These are phyloP conservation scores for Pythium aristosporum DNA, from an alignment of 352 stramenopile genomes.

Conservation along the genomic window DNA sequence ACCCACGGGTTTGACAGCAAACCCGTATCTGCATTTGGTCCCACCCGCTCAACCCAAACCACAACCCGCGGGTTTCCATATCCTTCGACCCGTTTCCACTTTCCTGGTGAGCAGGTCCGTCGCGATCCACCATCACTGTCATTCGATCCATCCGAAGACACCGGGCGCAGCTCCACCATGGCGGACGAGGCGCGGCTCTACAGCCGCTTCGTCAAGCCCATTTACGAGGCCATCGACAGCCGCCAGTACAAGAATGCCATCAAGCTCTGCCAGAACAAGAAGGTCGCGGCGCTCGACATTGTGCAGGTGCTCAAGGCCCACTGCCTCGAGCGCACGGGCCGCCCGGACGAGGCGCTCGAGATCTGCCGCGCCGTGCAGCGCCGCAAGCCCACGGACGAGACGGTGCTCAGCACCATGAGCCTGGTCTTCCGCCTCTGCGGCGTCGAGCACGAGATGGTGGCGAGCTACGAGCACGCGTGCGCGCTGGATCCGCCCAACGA, in stretches of 20 bases:
- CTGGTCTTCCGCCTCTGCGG: conserved; percentile 78
- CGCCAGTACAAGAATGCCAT: conserved; percentile 82
- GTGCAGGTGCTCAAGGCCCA: conserved; percentile 85
- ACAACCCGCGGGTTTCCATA: too few relatives aligned
- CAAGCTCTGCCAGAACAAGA: conserved; percentile 82
- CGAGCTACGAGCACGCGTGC: conserved; percentile 72
- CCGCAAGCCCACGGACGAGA: conserved; percentile 73
- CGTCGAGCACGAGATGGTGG: conserved; percentile 77
- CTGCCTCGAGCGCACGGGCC: conserved; percentile 77
- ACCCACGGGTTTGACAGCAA: conserved; percentile 4
- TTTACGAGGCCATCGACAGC: conserved; percentile 84
- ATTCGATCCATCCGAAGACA: not conserved
- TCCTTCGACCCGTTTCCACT: not conserved
- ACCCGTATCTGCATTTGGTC: too few relatives aligned
- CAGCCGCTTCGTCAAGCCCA: conserved; percentile 75
- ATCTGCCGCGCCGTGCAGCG: conserved; percentile 68
- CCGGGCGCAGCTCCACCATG: conserved; percentile 28
- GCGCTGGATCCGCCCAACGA: conserved; percentile 51
- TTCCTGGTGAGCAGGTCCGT: not conserved
- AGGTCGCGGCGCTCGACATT: conserved; percentile 71
- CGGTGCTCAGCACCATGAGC: conserved; percentile 82
- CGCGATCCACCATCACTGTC: conserved; percentile 20
- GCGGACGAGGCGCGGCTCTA: conserved; percentile 59
- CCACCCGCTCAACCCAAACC: too few relatives aligned
- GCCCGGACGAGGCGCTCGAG: conserved; percentile 62